phyloP scores from a whole-genome alignment of 139 green algal species.

The Closterium sp. region DNA sequence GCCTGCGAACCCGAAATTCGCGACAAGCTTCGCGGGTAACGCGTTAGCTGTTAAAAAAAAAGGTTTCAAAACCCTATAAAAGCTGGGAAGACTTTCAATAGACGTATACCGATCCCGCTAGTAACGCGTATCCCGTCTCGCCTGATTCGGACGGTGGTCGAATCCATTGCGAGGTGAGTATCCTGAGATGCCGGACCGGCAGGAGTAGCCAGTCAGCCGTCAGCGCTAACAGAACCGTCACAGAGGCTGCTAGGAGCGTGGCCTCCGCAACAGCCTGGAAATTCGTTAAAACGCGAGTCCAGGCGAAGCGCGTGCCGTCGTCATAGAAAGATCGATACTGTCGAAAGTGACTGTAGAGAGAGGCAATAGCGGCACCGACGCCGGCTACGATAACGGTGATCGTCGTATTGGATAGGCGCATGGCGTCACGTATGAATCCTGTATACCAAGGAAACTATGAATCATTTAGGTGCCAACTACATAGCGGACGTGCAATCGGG shows the following conservation, averaged over 20 bases:
- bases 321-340: neutral
- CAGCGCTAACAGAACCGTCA: neutral
- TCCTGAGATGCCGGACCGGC: neutral
- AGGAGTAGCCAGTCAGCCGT: neutral
- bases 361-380: neutral
- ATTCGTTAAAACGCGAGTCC: neutral
- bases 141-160: neutral
- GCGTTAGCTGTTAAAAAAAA: no score
- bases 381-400: neutral
- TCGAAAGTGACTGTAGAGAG: neutral
- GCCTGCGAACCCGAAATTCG: no score
- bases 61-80: neutral
- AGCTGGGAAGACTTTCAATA: neutral
- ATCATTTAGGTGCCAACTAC: no score
- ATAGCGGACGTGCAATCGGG: no score
- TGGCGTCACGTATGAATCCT: neutral
- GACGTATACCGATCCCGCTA: neutral
- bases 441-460: no score
- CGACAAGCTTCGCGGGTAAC: no score
- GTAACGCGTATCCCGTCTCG: neutral
- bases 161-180: neutral
- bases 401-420: neutral
- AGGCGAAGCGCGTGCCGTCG: neutral
- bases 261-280: neutral
- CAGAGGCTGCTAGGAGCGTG: neutral